phyloP scores from a whole-genome alignment of 805 yeast species.

The Jamesozyma gamospora region DNA sequence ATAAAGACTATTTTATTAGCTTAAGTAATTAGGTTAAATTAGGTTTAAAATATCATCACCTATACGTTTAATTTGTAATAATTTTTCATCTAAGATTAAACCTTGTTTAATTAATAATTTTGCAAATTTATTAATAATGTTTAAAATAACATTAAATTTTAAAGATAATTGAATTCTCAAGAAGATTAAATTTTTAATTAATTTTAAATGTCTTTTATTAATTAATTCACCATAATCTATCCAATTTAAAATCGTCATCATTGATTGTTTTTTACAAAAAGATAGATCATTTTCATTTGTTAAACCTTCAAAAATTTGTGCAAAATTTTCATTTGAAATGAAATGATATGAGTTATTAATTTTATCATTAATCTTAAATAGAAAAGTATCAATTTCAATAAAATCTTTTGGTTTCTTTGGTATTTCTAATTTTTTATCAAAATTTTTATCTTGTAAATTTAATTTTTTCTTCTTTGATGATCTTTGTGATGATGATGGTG shows the following conservation, averaged over 20 bases:
- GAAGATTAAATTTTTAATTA: constrained; percentile 29
- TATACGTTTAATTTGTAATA: constrained; percentile 31
- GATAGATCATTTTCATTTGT: constrained; percentile 14
- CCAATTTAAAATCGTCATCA: constrained; percentile 31
- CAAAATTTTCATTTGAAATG: neutral
- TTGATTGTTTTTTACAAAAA: constrained; percentile 22
- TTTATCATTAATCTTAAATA: constrained; percentile 1
- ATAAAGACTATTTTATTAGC: too few species aligned
- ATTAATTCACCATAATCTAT: constrained; percentile 28
- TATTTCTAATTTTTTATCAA: neutral
- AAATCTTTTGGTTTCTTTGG: constrained; percentile 1
- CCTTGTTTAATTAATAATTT: constrained; percentile 27
- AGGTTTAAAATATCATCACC: constrained; percentile 34
- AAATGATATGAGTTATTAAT: neutral
- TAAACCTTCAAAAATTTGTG: constrained; percentile 4
- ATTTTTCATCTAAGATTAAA: constrained; percentile 26
- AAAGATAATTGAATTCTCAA: constrained; percentile 34
- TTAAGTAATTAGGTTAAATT: constrained; percentile 18
- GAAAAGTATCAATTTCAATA: neutral
- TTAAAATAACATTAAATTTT: constrained; percentile 32
- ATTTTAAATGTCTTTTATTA: constrained; percentile 25
- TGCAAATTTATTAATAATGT: constrained; percentile 31
- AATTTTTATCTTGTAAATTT: too few species aligned
- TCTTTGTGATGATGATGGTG: neutral
- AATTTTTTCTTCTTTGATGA: neutral